Evolutionary conservation across 306 rosid genomes (phyloP).

Genomic region (Trifolium pratense): DNA sequence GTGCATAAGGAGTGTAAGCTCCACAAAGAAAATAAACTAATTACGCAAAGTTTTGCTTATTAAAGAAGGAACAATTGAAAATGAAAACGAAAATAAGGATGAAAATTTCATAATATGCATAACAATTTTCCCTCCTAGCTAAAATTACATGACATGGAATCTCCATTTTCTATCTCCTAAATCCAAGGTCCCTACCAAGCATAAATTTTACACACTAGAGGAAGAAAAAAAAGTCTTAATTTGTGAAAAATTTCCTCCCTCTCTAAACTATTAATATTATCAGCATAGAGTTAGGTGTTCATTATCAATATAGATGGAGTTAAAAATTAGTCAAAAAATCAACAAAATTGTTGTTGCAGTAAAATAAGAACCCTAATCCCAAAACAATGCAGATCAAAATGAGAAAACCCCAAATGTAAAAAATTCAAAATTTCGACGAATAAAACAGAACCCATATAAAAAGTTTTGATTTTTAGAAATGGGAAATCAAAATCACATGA

Average conservation of each 20-base stretch:
- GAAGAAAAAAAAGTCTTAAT: not conserved
- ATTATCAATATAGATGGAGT: not conserved
- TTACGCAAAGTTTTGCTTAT: not conserved
- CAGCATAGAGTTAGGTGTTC: not conserved
- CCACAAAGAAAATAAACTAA: not conserved
- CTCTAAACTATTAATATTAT: not conserved
- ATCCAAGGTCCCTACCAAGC: not conserved
- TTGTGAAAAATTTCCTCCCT: not conserved
- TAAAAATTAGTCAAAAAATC: not conserved
- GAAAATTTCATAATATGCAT: not conserved
- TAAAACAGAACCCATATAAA: not conserved
- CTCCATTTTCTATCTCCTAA: not conserved
- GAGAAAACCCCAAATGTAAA: not conserved
- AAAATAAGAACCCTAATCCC: not conserved
- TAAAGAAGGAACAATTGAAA: not conserved
- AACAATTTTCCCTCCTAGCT: not conserved
- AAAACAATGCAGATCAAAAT: not conserved
- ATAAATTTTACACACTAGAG: not conserved
- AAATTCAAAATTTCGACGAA: not conserved
- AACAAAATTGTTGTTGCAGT: not conserved
- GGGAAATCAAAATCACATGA: not conserved
- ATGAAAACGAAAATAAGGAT: not conserved
- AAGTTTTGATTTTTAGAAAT: not conserved
- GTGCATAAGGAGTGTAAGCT: not conserved
- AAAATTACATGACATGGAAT: not conserved